phyloP scores from a whole-genome alignment of 371 early-diverging fungal genomes.

The Sporodiniella umbellata region DNA sequence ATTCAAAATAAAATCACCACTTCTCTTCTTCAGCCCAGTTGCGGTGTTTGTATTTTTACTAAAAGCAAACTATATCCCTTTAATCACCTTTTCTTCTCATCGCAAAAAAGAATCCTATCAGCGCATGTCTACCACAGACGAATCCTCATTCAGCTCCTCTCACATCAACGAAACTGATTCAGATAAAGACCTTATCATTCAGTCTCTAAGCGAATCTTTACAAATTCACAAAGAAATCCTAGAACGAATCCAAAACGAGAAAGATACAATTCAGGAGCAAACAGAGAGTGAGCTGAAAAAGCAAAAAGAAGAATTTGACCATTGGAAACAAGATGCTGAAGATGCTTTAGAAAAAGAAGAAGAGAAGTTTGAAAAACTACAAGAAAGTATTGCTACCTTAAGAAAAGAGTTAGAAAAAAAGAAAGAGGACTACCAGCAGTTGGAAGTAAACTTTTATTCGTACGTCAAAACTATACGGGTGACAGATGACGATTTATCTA shows the following conservation, averaged over 20 bases:
- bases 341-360: conserved; percentile 21
- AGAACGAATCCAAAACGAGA: conserved; percentile 36
- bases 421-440: conserved; percentile 33
- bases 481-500: conserved; percentile 49
- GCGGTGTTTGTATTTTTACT: conserved; percentile 18
- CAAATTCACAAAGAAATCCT: conserved; percentile 43
- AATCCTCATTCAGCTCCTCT: not conserved
- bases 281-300: conserved; percentile 21
- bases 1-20: not conserved
- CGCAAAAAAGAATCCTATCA: not conserved
- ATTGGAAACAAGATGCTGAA: conserved; percentile 15
- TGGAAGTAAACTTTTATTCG: conserved; percentile 41
- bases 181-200: conserved; percentile 35
- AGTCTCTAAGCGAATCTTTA: conserved; percentile 34
- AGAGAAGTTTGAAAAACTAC: conserved; percentile 15
- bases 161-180: conserved; percentile 6
- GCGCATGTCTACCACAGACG: not conserved
- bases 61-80: conserved; percentile 16
- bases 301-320: conserved; percentile 10
- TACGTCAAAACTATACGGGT: conserved; percentile 41
- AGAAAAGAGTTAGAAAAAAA: conserved; percentile 28
- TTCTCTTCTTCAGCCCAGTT: conserved; percentile 7
- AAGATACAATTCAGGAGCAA: conserved; percentile 22
- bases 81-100: conserved; percentile 9
- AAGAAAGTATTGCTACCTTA: conserved; percentile 13